Percentiles rank a stretch among this genome's conserved stretches.
Evolutionary conservation across 371 early-diverging fungal species (phyloP).

Genomic region (Rhizomucor pusillus): DNA sequence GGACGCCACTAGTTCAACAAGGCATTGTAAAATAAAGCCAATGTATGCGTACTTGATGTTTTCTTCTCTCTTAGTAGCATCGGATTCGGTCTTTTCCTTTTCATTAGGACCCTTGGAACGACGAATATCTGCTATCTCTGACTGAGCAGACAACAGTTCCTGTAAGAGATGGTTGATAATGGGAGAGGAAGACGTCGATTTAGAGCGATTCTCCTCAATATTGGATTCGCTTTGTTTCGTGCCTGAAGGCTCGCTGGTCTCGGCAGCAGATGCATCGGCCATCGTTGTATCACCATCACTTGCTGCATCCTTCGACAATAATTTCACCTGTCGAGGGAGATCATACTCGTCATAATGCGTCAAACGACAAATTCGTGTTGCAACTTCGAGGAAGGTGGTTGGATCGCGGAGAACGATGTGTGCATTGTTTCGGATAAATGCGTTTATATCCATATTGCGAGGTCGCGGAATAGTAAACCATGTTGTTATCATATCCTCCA

Average conservation of each 20-base stretch:
- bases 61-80: constrained; percentile 27
- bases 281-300: constrained; percentile 10
- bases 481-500: constrained; percentile 75
- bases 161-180: constrained; percentile 37
- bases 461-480: constrained; percentile 75
- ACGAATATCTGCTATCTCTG: constrained; percentile 12
- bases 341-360: constrained; percentile 59
- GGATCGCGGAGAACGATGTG: constrained; percentile 77
- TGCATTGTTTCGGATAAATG: constrained; percentile 70
- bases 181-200: constrained; percentile 23
- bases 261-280: neutral
- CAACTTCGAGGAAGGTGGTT: constrained; percentile 66
- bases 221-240: too few species aligned
- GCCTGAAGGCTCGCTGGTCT: neutral
- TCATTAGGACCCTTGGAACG: constrained; percentile 6
- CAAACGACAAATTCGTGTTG: constrained; percentile 64
- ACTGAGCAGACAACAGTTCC: constrained; percentile 32
- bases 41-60: constrained; percentile 60
- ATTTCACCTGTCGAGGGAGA: constrained; percentile 53
- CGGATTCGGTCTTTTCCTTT: constrained; percentile 12
- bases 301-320: constrained; percentile 22
- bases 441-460: constrained; percentile 68
- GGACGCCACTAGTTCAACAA: constrained; percentile 82
- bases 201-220: neutral
- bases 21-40: constrained; percentile 81